Evolutionary conservation across 257 asterid genomes (phyloP), one percentile per base, ranked within the genome.

Genomic region (Hygrophila difformis): DNA sequence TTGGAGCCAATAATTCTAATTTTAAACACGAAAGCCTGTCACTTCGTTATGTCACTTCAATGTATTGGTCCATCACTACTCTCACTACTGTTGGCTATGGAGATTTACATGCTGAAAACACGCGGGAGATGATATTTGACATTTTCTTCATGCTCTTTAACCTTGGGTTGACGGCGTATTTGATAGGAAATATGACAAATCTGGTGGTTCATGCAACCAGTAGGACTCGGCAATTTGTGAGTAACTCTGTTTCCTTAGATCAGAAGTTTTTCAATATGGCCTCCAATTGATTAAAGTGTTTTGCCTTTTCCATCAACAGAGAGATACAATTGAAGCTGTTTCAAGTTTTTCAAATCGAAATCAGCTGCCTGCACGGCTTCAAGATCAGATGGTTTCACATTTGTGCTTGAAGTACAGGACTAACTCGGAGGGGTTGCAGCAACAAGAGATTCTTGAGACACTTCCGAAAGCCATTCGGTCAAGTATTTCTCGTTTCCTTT

Each of bases 61-160:
- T 71, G n/a, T 77, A 74, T 54, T 77, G 82, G 82, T 70, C 87
- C 31, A 67, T 68, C 55, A 68, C 73, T 10, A 77, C 87, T 21
- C 74, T 77, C 31, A 53, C 79, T 10, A 65, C 79, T 4, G 70
- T 62, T n/a, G 87, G 87, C 39, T 77, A 77, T 62, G 87, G 86
- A 31, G 86, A 77, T 39, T 18, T 73, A 41, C 86, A 77, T 37
- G 74, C 86, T 1, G 60, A 47, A 17, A 77, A 59, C 38, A 55
- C 67, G 6, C 35, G 57, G 56, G 82, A 73, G 53, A 73, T 67
- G 82, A 12, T 73, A 46, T 77, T 70, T 37, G 51, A 39, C 49
- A 34, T 51, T 18, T 56, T 64, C 26, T 77, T 64, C 45, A 77
- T 73, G 86, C 61, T 73, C 29, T 73, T 77, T 34, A 77, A 67